Base-by-base conservation (phyloP, 768 basidiomycete genomes). In the Auricularia heimuer region DNA sequence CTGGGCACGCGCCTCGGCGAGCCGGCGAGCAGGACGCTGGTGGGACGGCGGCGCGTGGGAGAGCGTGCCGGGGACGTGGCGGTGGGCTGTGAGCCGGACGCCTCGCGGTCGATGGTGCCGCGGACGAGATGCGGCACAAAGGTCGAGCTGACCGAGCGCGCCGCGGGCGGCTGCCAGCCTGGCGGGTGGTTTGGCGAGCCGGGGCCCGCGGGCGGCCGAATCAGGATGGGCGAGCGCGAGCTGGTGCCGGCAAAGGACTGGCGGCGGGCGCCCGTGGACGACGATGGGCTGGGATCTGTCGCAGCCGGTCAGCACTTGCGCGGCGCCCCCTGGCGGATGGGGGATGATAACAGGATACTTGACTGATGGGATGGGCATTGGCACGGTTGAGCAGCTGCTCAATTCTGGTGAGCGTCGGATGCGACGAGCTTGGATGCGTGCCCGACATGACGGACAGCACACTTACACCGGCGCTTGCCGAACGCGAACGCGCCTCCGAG, bases 301-400 rank as follows among this genome's bases (percentile, higher is more conserved):
- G 56, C 29, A 29, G 14, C 14, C 24, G 21, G 29, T 35, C 3
- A 14, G 21, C 29, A 92, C 88, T 69, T 92, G 92, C 29, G 36
- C 85, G 82, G 21, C 88, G 87, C 45, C 92, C 77, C n/a, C 86
- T 89, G 66, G 92, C 91, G 60, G 90, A 18, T 51, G 10, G 39
- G 39, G 39, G 39, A 42, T 51, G 18, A 51, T 16, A 21, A 51
- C 47, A 18, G 14, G 47, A 16, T 21, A 18, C 47, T 51, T 8
- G 16, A 51, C 39, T 42, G 47, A 18, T 18, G 6, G 14, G 47
- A 16, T 16, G 47, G 47, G 21, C 21, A 6, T 21, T 51, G 47
- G 14, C 21, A 3, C 47, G 14, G 47, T 51, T 51, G 47, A 51
- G 47, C 18, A 51, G 18, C 21, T 12, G 8, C 21, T 51, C 47